phyloP scores from a whole-genome alignment of 192 early-diverging fungal species.

The Linnemannia exigua region DNA sequence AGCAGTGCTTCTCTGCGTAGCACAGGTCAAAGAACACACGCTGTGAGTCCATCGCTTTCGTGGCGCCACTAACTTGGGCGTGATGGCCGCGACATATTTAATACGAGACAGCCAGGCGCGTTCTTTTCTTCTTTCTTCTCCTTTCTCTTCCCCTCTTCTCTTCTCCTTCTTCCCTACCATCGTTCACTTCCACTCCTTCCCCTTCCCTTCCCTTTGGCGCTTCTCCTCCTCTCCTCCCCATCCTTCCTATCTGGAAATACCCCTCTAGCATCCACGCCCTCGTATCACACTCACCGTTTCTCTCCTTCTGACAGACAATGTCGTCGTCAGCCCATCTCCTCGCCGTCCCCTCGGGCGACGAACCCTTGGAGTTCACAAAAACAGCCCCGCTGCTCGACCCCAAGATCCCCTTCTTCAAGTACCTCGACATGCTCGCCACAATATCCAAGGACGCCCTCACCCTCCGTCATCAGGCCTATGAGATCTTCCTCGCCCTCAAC shows the following conservation, averaged over 20 bases:
- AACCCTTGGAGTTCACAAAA: neutral
- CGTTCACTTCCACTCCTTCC: neutral
- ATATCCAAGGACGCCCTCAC: neutral
- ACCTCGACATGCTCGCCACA: conserved; percentile 14
- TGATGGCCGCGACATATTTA: neutral
- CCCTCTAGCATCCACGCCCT: neutral
- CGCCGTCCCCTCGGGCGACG: neutral
- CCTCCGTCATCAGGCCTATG: conserved; percentile 7
- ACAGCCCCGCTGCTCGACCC: conserved; percentile 16
- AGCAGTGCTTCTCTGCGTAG: too few species aligned
- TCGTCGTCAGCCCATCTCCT: neutral
- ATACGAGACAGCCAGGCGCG: neutral
- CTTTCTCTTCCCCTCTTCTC: neutral
- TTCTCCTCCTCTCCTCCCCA: neutral
- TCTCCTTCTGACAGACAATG: neutral
- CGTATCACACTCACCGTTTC: neutral
- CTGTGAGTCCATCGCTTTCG: neutral
- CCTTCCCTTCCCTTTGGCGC: neutral
- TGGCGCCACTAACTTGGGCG: too few species aligned
- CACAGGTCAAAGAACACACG: neutral
- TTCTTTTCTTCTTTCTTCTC: conserved; percentile 3
- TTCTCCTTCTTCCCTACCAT: neutral
- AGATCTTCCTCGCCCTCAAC: conserved; percentile 9
- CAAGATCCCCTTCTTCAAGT: conserved; percentile 22
- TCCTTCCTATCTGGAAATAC: neutral